These are phyloP conservation scores for Penicillium lividum DNA, from an alignment of 495 filamentous ascomycete species.

Conservation along the genomic window DNA sequence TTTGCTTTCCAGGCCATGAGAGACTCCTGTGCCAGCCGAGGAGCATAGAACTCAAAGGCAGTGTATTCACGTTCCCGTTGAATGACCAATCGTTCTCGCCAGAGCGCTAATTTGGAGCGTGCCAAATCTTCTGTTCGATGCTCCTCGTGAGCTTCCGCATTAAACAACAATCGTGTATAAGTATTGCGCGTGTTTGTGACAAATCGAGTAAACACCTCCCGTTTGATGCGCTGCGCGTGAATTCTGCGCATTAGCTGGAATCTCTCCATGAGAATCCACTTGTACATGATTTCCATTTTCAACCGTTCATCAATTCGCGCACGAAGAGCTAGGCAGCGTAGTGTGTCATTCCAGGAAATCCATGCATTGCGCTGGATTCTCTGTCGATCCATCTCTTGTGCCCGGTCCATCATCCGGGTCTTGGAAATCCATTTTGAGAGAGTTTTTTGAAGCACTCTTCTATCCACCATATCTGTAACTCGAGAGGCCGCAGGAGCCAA, in stretches of 20 bases:
- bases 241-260: slow-evolving; percentile 54
- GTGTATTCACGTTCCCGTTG: slow-evolving; percentile 49
- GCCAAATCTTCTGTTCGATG: slow-evolving; percentile 35
- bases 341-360: slow-evolving; percentile 66
- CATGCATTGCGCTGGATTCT: slow-evolving; percentile 59
- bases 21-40: slow-evolving; percentile 49
- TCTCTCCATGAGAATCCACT: slow-evolving; percentile 62
- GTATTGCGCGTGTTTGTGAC: slow-evolving; percentile 41
- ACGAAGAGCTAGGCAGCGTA: slow-evolving; percentile 56
- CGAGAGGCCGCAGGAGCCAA: slow-evolving; percentile 50
- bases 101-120: slow-evolving; percentile 40
- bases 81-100: slow-evolving; percentile 43
- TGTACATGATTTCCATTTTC: slow-evolving; percentile 60
- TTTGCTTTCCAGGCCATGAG: slow-evolving; percentile 51
- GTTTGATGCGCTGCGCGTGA: slow-evolving; percentile 50
- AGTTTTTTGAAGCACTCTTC: slow-evolving; percentile 48
- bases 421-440: slow-evolving; percentile 56
- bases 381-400: slow-evolving; percentile 52
- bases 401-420: slow-evolving; percentile 50
- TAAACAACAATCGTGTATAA: slow-evolving; percentile 39
- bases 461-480: slow-evolving; percentile 47
- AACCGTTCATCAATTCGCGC: slow-evolving; percentile 59
- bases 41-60: slow-evolving; percentile 56
- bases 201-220: slow-evolving; percentile 44
- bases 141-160: slow-evolving; percentile 39